A percentile compares a stretch with the other conserved stretches of the same genome.
Conservation (phyloP, 2,329 filamentous ascomycete genomes). For the Lithohypha guttulata region DNA sequence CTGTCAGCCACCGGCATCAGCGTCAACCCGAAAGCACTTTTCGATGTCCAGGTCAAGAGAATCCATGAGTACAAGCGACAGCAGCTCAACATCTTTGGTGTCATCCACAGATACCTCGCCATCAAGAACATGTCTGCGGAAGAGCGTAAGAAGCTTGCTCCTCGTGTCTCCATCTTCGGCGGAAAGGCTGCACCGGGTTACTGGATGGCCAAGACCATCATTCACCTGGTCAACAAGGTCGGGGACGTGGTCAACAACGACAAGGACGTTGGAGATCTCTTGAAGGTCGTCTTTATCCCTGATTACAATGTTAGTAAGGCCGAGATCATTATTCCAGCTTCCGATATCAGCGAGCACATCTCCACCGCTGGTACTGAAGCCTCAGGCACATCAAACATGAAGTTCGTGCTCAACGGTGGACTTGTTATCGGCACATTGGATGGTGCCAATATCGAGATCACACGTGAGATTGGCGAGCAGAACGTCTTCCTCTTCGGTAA, state of each 20-base stretch:
- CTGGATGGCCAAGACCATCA: slow-evolving; percentile 99
- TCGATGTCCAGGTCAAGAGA: slow-evolving; percentile 96
- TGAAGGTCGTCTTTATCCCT: slow-evolving; percentile 95
- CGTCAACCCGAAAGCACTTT: slow-evolving; percentile 79
- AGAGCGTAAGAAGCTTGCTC: slow-evolving; percentile 74
- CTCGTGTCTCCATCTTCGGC: slow-evolving; percentile 90
- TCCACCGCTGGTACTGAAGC: slow-evolving; percentile 92
- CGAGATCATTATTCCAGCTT: slow-evolving; percentile 89
- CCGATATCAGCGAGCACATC: slow-evolving; percentile 95
- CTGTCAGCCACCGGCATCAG: slow-evolving; percentile 66
- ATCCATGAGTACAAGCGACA: slow-evolving; percentile 99
- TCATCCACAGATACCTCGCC: slow-evolving; percentile 84
- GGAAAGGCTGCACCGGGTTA: slow-evolving; percentile 96
- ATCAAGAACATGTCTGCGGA: slow-evolving; percentile 78
- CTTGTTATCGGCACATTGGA: slow-evolving; percentile 97
- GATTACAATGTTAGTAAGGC: slow-evolving; percentile 99
- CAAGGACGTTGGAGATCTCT: slow-evolving; percentile 76
- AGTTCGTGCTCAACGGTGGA: slow-evolving; percentile 95
- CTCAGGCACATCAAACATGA: slow-evolving; percentile 94
- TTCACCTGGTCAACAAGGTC: slow-evolving; percentile 90
- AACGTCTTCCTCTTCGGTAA: slow-evolving; percentile 99
- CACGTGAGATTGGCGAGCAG: slow-evolving; percentile 86
- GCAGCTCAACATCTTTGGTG: slow-evolving; percentile 97
- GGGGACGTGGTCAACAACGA: slow-evolving; percentile 87
- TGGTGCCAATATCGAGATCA: slow-evolving; percentile 97